Percentiles rank a stretch among this genome's conserved stretches.
These are phyloP conservation scores for Avena eriantha DNA, from an alignment of 176 grass and related monocot genomes.

Conservation along the genomic window DNA sequence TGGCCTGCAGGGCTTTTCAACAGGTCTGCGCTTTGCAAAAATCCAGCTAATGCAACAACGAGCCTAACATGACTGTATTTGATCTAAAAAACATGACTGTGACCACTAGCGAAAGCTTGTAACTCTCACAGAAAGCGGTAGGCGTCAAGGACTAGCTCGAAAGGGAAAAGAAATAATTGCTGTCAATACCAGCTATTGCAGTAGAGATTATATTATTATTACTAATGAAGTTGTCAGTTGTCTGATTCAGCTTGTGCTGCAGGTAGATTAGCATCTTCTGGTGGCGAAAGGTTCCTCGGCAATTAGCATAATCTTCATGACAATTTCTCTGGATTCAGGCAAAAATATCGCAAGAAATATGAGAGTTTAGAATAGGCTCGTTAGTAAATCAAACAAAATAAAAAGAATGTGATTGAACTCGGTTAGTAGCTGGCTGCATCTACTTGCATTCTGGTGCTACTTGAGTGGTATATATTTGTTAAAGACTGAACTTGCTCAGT, in stretches of 20 bases:
- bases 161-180: background rate
- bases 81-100: background rate
- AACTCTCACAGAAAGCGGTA: no score
- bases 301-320: background rate
- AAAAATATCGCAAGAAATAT: background rate
- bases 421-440: background rate
- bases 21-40: background rate
- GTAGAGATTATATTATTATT: slow-evolving; percentile 15
- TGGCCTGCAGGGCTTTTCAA: background rate
- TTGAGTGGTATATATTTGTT: background rate
- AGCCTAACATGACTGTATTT: background rate
- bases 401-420: background rate
- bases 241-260: background rate
- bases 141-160: no score
- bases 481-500: background rate
- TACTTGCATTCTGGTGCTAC: background rate
- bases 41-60: background rate
- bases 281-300: background rate
- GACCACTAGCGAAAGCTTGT: no score
- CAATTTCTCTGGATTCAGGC: background rate
- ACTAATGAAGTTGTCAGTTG: background rate
- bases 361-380: background rate
- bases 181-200: background rate
- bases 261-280: background rate
- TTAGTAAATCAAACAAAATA: background rate